phyloP scores from a whole-genome alignment of 2,329 filamentous ascomycete species.

The Canariomyces notabilis region DNA sequence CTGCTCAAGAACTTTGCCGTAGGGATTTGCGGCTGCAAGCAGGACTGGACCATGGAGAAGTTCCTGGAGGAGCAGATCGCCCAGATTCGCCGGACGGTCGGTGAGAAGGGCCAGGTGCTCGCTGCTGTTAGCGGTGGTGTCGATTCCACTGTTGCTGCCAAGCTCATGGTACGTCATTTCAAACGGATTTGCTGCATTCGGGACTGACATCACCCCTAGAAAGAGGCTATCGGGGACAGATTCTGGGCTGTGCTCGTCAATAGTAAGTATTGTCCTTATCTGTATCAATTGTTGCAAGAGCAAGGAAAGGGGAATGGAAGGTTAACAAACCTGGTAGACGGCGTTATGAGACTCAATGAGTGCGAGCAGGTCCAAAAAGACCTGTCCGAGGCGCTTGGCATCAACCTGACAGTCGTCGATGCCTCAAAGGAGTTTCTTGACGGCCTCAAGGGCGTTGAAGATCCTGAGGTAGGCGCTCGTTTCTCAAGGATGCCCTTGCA shows the following conservation, averaged over 20 bases:
- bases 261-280: constrained; percentile 34
- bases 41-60: constrained; percentile 80
- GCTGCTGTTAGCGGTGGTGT: constrained; percentile 64
- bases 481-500: not conserved
- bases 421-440: constrained; percentile 72
- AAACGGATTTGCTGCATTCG: not conserved
- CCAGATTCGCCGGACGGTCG: constrained; percentile 76
- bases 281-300: not conserved
- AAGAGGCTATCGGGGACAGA: constrained; percentile 71
- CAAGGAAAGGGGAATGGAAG: no score
- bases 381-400: constrained; percentile 72
- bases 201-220: constrained; percentile 20
- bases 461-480: constrained; percentile 53
- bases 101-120: constrained; percentile 70
- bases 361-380: constrained; percentile 76
- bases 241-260: constrained; percentile 69
- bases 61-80: constrained; percentile 78
- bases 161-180: constrained; percentile 59
- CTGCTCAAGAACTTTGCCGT: constrained; percentile 80
- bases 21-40: constrained; percentile 69
- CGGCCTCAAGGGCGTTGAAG: constrained; percentile 67
- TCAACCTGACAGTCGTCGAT: constrained; percentile 86
- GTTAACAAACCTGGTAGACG: constrained; percentile 5
- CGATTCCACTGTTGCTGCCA: constrained; percentile 81
- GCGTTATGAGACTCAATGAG: constrained; percentile 77